Base-by-base conservation (phyloP, 176 grass and related monocot species). In the Rhipidocladum racemiflorum region DNA sequence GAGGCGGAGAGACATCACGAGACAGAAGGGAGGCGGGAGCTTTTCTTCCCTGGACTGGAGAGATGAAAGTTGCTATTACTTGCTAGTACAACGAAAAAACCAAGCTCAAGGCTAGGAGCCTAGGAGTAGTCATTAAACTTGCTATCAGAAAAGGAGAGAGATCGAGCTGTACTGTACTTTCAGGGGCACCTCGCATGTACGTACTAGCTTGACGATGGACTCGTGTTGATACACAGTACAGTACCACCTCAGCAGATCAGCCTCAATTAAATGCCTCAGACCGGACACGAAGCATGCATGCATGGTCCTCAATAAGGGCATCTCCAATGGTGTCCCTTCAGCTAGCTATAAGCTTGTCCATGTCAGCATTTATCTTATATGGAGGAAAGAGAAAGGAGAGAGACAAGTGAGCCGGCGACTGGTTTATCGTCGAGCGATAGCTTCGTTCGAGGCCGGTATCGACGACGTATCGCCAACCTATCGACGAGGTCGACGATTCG, bases 141-240 rank as follows among this genome's bases (percentile, higher is more conserved):
- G 39, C 12, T 43, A 51, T 42, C 44, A 30, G 32, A 53, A 24
- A 9, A 30, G 32, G 39, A 34, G 15, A 68, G 9, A 25, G 21
- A 74, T 36, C 50, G 11, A 76, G 25, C 24, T 38, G 64, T 29
- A 71, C 76, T 72, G 64, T n/a, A 78, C 76, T 72, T 65, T 20
- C 44, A 73, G 13, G 15, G 10, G 83, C 12, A 35, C 27, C 51
- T 40, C 72, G 17, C 72, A 40, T 53, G 45, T 32, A 51, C 29
- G 1, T 48, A 20, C 12, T 35, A 34, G 3, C 23, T 68, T 68
- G 18, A 12, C 3, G 36, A 39, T 66, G 64, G 25, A 13, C 65
- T 68, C 64, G 34, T 2, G 18, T n/a, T 15, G 16, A 27, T 21
- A 9, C 16, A n/a, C 36, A 7, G 34, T 59, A 55, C 72, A 40